phyloP scores from a whole-genome alignment of 202 grass and related monocot species.

The Setaria viridis region DNA sequence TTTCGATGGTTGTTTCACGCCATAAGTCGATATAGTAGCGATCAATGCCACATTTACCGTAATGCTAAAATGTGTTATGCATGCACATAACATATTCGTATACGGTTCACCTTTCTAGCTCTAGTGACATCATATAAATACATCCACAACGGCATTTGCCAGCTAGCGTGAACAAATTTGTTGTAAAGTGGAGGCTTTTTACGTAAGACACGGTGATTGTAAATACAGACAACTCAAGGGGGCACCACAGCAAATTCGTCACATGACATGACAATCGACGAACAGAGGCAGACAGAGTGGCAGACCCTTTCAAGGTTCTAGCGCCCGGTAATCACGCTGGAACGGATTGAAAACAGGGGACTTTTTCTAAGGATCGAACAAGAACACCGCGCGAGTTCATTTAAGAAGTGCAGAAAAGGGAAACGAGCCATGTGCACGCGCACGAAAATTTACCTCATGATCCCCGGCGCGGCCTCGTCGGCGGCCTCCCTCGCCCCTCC shows the following conservation, averaged over 20 bases:
- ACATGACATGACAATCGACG: not conserved
- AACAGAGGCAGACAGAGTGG: not conserved
- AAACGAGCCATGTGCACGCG: not conserved
- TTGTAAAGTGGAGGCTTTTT: not conserved
- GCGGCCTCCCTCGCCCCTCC: conserved; percentile 42
- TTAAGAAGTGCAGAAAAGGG: not conserved
- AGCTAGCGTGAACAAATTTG: not conserved
- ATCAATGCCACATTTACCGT: not conserved
- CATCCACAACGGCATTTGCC: not conserved
- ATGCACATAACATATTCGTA: not conserved
- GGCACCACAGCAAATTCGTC: not conserved
- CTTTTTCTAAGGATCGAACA: not conserved
- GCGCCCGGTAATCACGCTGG: conserved; percentile 29
- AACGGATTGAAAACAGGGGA: not conserved
- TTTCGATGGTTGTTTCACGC: not conserved
- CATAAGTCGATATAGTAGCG: not conserved
- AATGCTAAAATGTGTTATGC: not conserved
- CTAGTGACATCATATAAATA: not conserved
- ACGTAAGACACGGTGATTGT: not conserved
- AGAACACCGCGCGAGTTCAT: not conserved
- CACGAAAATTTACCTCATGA: conserved; percentile 47
- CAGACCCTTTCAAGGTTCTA: conserved; percentile 17
- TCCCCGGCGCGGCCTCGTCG: conserved; percentile 48
- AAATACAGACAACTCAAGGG: conserved; percentile 5
- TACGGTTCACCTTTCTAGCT: not conserved